phyloP scores from a whole-genome alignment of 441 rosid species.

The Manihot esculenta region DNA sequence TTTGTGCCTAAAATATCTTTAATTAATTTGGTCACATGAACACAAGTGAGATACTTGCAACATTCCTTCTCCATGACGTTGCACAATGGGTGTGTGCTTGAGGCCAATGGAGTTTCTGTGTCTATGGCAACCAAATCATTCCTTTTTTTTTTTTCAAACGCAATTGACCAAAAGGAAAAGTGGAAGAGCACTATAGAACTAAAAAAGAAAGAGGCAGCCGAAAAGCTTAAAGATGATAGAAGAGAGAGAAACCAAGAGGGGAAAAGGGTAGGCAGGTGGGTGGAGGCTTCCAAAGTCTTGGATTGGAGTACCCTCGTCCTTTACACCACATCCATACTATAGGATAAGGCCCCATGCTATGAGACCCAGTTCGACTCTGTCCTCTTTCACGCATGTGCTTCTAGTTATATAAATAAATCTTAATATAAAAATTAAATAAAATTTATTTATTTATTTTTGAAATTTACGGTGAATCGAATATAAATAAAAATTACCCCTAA shows the following conservation, averaged over 20 bases:
- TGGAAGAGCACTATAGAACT: constrained; percentile 3
- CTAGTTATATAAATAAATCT: no score
- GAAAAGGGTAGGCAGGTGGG: constrained; percentile 19
- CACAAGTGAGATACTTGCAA: not conserved
- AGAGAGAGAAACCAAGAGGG: not conserved
- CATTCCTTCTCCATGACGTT: not conserved
- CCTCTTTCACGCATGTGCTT: constrained; percentile 25
- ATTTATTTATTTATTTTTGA: no score
- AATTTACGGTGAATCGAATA: no score
- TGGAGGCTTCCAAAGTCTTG: constrained; percentile 29
- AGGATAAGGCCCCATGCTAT: constrained; percentile 17
- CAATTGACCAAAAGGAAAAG: not conserved
- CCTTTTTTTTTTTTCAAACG: no score
- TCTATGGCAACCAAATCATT: no score
- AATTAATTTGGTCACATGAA: not conserved
- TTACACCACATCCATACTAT: not conserved
- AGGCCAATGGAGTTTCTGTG: not conserved
- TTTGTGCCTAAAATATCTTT: not conserved
- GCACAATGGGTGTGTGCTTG: not conserved
- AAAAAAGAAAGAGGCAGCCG: not conserved
- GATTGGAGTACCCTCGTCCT: no score
- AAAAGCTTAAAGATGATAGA: constrained; percentile 11
- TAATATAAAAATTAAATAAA: no score
- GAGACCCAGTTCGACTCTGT: constrained; percentile 19
- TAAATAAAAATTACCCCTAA: no score